A percentile compares a stretch with the other conserved stretches of the same genome.
Conservation (phyloP, 1,284 basidiomycete genomes). For the Neonothopanus nambi region DNA sequence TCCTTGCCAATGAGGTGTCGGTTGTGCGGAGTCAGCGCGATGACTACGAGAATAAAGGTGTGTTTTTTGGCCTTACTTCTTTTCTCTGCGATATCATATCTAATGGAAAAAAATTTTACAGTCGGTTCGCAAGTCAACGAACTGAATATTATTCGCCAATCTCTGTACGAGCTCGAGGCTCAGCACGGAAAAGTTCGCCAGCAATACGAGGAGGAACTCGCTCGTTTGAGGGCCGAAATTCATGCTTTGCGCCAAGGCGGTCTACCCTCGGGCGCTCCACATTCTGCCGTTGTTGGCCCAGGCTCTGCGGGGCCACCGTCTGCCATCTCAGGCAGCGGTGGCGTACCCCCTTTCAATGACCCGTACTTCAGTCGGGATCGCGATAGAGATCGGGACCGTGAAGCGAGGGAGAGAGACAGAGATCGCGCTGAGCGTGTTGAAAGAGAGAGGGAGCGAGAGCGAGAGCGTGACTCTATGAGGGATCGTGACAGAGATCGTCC, state of each 20-base stretch:
- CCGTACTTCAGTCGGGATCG: slow-evolving; percentile 38
- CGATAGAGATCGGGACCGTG: slow-evolving; percentile 33
- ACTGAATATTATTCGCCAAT: slow-evolving; percentile 50
- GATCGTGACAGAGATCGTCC: slow-evolving; percentile 21
- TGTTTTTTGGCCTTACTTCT: slow-evolving; percentile 23
- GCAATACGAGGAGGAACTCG: slow-evolving; percentile 61
- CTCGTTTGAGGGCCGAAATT: slow-evolving; percentile 65
- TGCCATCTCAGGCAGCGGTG: slow-evolving; percentile 21
- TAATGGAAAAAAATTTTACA: background rate
- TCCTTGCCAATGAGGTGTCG: slow-evolving; percentile 68
- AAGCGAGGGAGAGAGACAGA: slow-evolving; percentile 23
- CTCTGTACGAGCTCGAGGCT: slow-evolving; percentile 62
- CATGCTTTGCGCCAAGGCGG: slow-evolving; percentile 42
- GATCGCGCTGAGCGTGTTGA: slow-evolving; percentile 17
- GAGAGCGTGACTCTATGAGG: slow-evolving; percentile 20
- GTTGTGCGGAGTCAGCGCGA: slow-evolving; percentile 79
- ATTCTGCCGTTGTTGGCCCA: slow-evolving; percentile 28
- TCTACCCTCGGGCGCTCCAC: slow-evolving; percentile 17
- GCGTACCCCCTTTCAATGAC: slow-evolving; percentile 36
- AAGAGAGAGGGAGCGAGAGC: slow-evolving; percentile 25
- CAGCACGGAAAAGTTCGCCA: slow-evolving; percentile 55
- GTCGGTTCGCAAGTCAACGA: slow-evolving; percentile 47
- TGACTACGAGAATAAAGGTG: slow-evolving; percentile 88
- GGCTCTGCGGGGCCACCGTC: slow-evolving; percentile 27
- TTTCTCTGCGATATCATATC: background rate